Base-by-base conservation (phyloP, 1,284 basidiomycete species). In the Trichosporon faecale region DNA sequence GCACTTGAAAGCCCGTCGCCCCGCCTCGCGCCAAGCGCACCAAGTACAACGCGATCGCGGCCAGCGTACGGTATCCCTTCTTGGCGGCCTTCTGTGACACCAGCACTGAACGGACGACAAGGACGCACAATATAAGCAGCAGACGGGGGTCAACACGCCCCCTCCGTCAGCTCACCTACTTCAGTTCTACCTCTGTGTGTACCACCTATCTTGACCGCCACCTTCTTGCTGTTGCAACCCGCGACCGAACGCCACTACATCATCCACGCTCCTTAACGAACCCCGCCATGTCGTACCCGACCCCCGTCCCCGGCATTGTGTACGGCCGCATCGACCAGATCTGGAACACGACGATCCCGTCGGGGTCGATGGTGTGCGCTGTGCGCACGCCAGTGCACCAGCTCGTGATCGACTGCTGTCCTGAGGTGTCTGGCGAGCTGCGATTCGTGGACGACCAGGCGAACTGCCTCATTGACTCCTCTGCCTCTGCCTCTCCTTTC, bases 321-420 rank as follows among this genome's bases (percentile, higher is more conserved):
- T 33, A 8, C 57, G 18, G 57, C 57, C 57, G 57, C 14, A 33
- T 61, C 16, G 57, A 61, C 57, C 57, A 61, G 29, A 61, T 61
- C 11, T 61, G 57, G 57, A 61, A 61, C 57, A 23, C 21, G 18
- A 7, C 57, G 21, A 61, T 61, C 29, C 57, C 57, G 1, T 2
- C 57, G 5, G 57, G 57, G 27, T 61, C 57, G 29, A 12, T 61
- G 1, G 57, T 61, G 27, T 61, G 57, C 18, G 27, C 27, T 12
- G 57, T 61, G 29, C 57, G 29, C 57, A 61, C 57, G 16, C 57
- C 57, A 18, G 57, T 33, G 57, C 57, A 61, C 29, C 57, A 61
- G 29, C 29, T 61, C 27, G 29, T 21, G 29, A 61, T 61, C 29
- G 57, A 33, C 29, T 61, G 57, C 57, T 61, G 57, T 29, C 57